phyloP scores from a whole-genome alignment of 2,329 filamentous ascomycete genomes.

The Aspergillus aculeatus region DNA sequence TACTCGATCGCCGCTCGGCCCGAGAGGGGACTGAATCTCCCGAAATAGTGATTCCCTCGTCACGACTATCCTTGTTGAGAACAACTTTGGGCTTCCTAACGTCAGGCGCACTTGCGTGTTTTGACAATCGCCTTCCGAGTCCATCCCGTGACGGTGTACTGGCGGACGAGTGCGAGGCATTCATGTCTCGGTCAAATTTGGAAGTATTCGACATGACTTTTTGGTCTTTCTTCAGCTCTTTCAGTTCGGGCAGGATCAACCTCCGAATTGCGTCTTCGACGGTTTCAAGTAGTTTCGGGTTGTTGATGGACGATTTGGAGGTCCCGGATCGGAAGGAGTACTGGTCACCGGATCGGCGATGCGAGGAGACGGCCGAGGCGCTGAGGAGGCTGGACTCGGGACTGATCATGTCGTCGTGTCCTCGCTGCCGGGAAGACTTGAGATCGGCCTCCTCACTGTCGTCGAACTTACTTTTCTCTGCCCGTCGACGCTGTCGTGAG shows the following conservation, averaged over 20 bases:
- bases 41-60: conserved; percentile 58
- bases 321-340: conserved; percentile 60
- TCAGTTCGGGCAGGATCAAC: conserved; percentile 86
- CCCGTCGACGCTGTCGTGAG: conserved; percentile 43
- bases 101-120: conserved; percentile 61
- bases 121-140: conserved; percentile 55
- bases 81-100: conserved; percentile 62
- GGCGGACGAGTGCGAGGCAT: conserved; percentile 60
- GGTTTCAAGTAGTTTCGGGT: conserved; percentile 83
- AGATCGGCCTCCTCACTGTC: conserved; percentile 49
- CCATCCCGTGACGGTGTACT: conserved; percentile 58
- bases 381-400: conserved; percentile 64
- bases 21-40: conserved; percentile 51
- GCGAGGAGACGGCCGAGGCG: conserved; percentile 53
- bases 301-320: conserved; percentile 77
- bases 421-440: conserved; percentile 49
- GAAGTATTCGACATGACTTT: conserved; percentile 71
- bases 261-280: conserved; percentile 91
- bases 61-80: conserved; percentile 57
- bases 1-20: conserved; percentile 54
- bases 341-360: conserved; percentile 55
- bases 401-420: conserved; percentile 56
- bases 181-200: conserved; percentile 64
- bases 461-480: conserved; percentile 45
- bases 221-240: conserved; percentile 85